Evolutionary conservation across 2,329 filamentous ascomycete genomes (phyloP).

Genomic region (Fusarium concolor): DNA sequence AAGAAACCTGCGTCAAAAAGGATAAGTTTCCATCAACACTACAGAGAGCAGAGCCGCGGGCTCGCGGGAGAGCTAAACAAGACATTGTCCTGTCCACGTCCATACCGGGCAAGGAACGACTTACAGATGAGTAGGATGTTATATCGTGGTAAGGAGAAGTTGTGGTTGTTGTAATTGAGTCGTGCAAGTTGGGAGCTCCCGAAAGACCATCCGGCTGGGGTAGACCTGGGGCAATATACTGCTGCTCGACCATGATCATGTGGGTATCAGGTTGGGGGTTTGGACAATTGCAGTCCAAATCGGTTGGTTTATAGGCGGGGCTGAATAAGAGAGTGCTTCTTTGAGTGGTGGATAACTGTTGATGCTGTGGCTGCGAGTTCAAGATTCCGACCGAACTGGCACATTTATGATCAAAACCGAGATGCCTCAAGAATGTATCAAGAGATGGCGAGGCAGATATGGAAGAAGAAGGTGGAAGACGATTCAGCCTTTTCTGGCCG

Average conservation of each 20-base stretch:
- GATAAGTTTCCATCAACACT: conserved; percentile 13
- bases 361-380: conserved; percentile 33
- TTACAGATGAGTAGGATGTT: conserved; percentile 49
- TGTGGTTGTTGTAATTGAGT: conserved; percentile 42
- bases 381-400: conserved; percentile 38
- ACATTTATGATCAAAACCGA: conserved; percentile 45
- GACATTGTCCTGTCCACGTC: background rate
- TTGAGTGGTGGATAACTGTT: conserved; percentile 27
- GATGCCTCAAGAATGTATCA: conserved; percentile 28
- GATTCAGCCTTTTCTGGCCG: conserved; percentile 49
- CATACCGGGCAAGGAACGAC: conserved; percentile 26
- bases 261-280: conserved; percentile 33
- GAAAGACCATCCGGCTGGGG: conserved; percentile 49
- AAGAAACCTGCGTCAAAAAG: conserved; percentile 35
- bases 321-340: conserved; percentile 25
- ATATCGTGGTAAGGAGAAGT: conserved; percentile 48
- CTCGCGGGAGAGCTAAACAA: background rate
- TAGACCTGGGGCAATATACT: conserved; percentile 51
- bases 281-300: conserved; percentile 42
- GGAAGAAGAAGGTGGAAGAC: conserved; percentile 21
- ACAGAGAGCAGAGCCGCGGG: background rate
- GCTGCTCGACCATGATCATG: conserved; percentile 53
- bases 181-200: conserved; percentile 45
- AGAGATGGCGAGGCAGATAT: conserved; percentile 43
- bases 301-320: conserved; percentile 36